Base-by-base conservation (phyloP, 2,329 filamentous ascomycete genomes). In the Aspergillus sp. region DNA sequence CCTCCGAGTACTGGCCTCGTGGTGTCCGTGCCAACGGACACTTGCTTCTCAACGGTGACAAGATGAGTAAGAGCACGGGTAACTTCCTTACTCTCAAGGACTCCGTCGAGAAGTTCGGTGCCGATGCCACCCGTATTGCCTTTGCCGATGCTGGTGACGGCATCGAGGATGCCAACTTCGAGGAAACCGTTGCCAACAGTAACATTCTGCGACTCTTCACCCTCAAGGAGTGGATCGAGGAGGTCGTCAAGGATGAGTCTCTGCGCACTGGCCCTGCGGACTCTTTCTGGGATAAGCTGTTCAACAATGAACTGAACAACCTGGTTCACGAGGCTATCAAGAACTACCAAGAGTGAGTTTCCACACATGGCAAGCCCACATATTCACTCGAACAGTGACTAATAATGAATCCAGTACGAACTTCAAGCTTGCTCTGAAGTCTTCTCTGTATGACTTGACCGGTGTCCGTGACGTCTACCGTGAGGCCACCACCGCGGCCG, bases 11-110 rank as follows among this genome's bases (percentile, higher is more conserved):
- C 81, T 97, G 94, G 92, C 95, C 95, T 11, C 85, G 85, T 54
- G 88, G 88, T 63, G 84, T 98, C 66, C 90, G 95, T 65, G 88
- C 90, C 63, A 99, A 99, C 73, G 95, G 95, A 1, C 94, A 98
- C 78, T 80, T 98, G 70, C 87, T 96, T 76, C 83, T 99, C 65
- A 99, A 99, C 75, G 94, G 94, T 53, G 91, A 96, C 75, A 99
- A 99, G 85, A 99, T 99, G 95, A 90, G 88, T 75, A 99, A 99
- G 82, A 94, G 90, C 56, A 97, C 93, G 0, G 95, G 95, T 63
- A 99, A 98, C 80, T 99, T 99, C 82, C 84, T 99, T 75, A 98
- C 95, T 11, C 82, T 98, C 55, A 85, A 88, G 56, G 91, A 97
- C 63, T 85, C 93, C 31, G 89, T 94, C 14, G 85, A 88, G 68